Evolutionary conservation across 306 rosid genomes (phyloP).

Genomic region (Pachyrhizus erosus): DNA sequence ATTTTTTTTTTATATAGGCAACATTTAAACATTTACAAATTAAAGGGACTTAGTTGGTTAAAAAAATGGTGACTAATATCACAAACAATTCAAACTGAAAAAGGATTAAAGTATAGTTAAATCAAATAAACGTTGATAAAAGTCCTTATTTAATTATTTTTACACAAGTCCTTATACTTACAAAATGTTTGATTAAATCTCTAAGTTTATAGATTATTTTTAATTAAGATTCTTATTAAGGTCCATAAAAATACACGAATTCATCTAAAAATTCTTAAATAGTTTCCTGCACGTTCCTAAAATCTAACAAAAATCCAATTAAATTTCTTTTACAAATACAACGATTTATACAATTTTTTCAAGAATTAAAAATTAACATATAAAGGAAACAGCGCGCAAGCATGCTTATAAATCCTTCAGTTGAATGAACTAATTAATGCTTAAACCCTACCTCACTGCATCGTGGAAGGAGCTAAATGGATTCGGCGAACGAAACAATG

Average conservation of each 20-base stretch:
- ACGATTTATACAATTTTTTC: not conserved
- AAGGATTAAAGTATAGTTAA: too few relatives aligned
- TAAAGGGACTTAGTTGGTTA: too few relatives aligned
- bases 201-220: not conserved
- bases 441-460: slow-evolving; percentile 45
- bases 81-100: too few relatives aligned
- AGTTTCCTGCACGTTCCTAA: not conserved
- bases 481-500: slow-evolving; percentile 31
- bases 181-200: not conserved
- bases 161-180: not conserved
- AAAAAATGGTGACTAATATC: too few relatives aligned
- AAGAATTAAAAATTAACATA: too few relatives aligned
- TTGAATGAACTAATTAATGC: not conserved
- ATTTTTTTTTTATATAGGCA: too few relatives aligned
- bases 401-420: not conserved
- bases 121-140: too few relatives aligned
- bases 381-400: not conserved
- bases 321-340: too few relatives aligned
- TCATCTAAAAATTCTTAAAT: not conserved
- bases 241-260: not conserved
- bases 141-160: too few relatives aligned
- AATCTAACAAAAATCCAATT: not conserved
- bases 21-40: too few relatives aligned
- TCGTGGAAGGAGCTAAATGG: not conserved
- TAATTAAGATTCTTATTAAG: not conserved